Base-by-base conservation (phyloP, 176 grass and related monocot genomes). In the Musa acuminata region DNA sequence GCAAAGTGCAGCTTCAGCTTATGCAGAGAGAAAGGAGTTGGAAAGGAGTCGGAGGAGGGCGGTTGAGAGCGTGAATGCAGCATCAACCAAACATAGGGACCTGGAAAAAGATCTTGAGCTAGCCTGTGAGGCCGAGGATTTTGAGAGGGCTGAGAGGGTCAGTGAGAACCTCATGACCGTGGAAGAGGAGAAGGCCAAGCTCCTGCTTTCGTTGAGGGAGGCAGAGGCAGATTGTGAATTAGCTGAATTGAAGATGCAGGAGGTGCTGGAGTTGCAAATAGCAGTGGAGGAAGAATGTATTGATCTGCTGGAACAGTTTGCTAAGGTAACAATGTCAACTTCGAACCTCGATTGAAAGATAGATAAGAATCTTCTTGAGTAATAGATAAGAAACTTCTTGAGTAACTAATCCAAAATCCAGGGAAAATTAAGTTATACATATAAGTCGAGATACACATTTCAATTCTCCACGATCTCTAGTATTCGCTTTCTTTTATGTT, bases 71-170 rank as follows among this genome's bases (percentile, higher is more conserved):
- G 82, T 78, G 17, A 79, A 82, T 20, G 80, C 81, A 0, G 84
- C 79, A 0, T 82, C 70, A 0, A 63, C 80, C 23, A 94, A 62
- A 59, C 85, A 91, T 58, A 91, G 85, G 77, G 95, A 99, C 72
- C 51, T 99, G 80, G 95, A 99, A 79, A 94, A 64, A 72, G 88
- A 99, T 80, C 69, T 99, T 29, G 90, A 99, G 86, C 84, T 86
- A 84, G 90, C 88, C 19, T 99, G 95, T 2, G 95, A 99, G 73
- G 64, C 90, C 0, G 95, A 99, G 72, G 90, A 91, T 67, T 94
- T 99, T 21, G 95, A 99, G 75, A 93, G 48, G 27, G 95, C 95
- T 1, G 95, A 99, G 84, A 85, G 60, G 73, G 88, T 99, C 78
- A 94, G 90, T 0, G 78, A 94, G 43, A 82, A 81, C 5, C 84